Percentiles rank a stretch among this genome's conserved stretches.
phyloP scores from a whole-genome alignment of 2,329 filamentous ascomycete species.

The Verticillium albo-atrum region DNA sequence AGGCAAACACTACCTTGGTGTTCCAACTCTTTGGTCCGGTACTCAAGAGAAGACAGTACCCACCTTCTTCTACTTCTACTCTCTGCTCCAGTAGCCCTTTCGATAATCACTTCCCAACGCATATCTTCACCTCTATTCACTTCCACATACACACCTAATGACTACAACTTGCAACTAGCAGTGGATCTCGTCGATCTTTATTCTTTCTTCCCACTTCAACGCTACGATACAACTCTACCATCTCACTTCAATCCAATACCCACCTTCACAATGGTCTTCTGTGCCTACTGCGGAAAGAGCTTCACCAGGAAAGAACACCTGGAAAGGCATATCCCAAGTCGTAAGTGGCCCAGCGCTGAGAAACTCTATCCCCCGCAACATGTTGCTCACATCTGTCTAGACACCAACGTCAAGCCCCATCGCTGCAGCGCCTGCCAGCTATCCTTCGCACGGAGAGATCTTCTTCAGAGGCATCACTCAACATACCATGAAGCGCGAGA shows the following conservation, averaged over 20 bases:
- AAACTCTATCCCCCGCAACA: background rate
- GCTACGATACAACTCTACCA: background rate
- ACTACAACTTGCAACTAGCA: background rate
- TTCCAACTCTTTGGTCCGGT: background rate
- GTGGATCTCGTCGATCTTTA: background rate
- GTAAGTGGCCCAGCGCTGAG: conserved; percentile 28
- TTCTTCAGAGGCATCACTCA: conserved; percentile 45
- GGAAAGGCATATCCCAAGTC: conserved; percentile 49
- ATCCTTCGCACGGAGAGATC: conserved; percentile 46
- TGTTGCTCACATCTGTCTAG: conserved; percentile 23
- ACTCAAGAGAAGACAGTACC: background rate
- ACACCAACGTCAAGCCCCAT: conserved; percentile 52
- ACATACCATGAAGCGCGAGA: conserved; percentile 48
- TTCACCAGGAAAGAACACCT: conserved; percentile 54
- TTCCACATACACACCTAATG: background rate
- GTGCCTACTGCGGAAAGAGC: conserved; percentile 49
- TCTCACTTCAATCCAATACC: background rate
- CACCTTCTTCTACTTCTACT: background rate
- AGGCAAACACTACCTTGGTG: background rate
- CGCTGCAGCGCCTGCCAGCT: conserved; percentile 44
- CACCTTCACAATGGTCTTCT: conserved; percentile 35
- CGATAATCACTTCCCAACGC: background rate
- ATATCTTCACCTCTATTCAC: background rate
- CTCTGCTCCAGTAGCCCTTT: background rate
- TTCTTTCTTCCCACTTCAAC: background rate